Conservation (phyloP, 345 rosid genomes). For the Corchorus capsularis region DNA sequence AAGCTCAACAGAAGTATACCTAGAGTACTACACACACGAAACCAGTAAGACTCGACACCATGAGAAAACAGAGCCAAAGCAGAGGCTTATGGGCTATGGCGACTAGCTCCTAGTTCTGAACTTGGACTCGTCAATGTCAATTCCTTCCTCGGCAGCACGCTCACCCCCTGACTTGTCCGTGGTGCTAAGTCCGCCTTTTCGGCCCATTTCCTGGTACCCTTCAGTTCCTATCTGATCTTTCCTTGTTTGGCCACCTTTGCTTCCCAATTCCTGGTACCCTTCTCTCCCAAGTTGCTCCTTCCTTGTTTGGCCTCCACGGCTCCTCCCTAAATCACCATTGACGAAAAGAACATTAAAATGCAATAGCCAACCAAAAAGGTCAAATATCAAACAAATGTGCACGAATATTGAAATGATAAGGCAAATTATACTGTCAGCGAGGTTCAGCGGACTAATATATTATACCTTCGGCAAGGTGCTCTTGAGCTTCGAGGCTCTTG, state of each 20-base stretch:
- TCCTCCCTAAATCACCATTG: constrained; percentile 36
- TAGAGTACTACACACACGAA: neutral
- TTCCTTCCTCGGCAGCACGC: constrained; percentile 61
- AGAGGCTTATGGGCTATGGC: neutral
- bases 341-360: neutral
- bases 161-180: constrained; percentile 61
- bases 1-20: neutral
- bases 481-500: constrained; percentile 88
- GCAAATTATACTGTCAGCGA: too few species aligned
- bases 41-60: neutral
- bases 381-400: neutral
- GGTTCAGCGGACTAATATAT: neutral
- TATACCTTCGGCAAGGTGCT: constrained; percentile 79
- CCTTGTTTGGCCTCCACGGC: constrained; percentile 55
- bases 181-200: constrained; percentile 68
- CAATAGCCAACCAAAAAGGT: neutral
- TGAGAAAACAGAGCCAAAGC: neutral
- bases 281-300: constrained; percentile 58
- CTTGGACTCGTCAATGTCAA: constrained; percentile 70
- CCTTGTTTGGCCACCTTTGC: constrained; percentile 64
- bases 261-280: constrained; percentile 61
- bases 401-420: too few species aligned
- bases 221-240: constrained; percentile 69
- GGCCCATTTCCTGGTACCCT: constrained; percentile 79
- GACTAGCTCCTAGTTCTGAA: constrained; percentile 31